Conservation (phyloP, 148 eudicot genomes). For the Chenopodium album region DNA sequence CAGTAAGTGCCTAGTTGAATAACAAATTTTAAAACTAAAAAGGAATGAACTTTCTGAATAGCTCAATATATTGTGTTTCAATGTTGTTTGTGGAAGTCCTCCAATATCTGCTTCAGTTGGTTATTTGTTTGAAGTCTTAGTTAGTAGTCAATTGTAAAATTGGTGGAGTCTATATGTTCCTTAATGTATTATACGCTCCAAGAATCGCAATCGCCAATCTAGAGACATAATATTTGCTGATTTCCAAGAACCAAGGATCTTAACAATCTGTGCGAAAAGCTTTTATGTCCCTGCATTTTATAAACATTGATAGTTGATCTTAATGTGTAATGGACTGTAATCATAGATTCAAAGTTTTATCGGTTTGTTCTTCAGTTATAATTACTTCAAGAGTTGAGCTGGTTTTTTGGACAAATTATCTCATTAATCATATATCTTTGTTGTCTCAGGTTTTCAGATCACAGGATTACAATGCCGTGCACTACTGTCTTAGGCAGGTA, state of each 20-base stretch:
- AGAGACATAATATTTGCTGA: background rate
- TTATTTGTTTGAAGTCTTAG: no score
- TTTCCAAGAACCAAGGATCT: background rate
- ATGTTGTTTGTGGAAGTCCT: background rate
- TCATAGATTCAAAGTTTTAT: background rate
- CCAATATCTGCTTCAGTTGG: background rate
- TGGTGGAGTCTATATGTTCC: background rate
- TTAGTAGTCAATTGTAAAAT: no score
- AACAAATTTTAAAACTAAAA: no score
- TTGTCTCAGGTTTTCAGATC: conserved; percentile 80
- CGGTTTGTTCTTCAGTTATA: no score
- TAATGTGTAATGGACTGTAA: background rate
- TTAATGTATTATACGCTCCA: background rate
- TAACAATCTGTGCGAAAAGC: no score
- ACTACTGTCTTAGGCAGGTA: conserved; percentile 93
- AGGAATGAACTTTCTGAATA: no score
- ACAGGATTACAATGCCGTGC: conserved; percentile 89
- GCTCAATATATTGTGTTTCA: background rate
- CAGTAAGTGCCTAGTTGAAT: no score
- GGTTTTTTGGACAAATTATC: background rate
- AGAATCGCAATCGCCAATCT: background rate
- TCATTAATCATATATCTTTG: background rate
- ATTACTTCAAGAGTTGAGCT: background rate
- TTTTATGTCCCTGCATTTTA: background rate
- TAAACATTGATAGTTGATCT: background rate